Percentiles rank a stretch among this genome's conserved stretches.
These are phyloP conservation scores for Cephaloascus fragrans DNA, from an alignment of 805 yeast genomes.

Conservation along the genomic window DNA sequence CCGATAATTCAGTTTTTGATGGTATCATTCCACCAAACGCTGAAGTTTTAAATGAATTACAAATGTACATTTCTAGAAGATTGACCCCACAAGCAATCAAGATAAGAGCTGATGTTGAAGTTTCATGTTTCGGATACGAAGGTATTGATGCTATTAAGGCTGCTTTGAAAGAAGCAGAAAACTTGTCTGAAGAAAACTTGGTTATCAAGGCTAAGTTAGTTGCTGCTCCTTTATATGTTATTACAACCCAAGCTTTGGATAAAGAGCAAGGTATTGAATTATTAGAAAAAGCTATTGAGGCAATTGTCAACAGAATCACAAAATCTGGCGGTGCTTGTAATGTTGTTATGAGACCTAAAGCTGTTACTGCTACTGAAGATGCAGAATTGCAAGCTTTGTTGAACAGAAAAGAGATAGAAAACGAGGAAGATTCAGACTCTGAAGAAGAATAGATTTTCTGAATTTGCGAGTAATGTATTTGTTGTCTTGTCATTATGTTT, in stretches of 20 bases:
- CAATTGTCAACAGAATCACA: conserved; percentile 60
- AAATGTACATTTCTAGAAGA: conserved; percentile 81
- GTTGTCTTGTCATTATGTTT: no score
- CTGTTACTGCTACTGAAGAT: conserved; percentile 96
- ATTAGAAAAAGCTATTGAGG: conserved; percentile 71
- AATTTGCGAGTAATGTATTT: no score
- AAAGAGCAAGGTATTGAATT: conserved; percentile 79
- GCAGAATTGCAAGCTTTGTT: conserved; percentile 94
- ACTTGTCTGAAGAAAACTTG: conserved; percentile 69
- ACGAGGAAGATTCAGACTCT: conserved; percentile 75
- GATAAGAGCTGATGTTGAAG: conserved; percentile 97
- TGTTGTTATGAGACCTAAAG: conserved; percentile 97
- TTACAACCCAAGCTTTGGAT: conserved; percentile 88
- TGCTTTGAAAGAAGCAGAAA: conserved; percentile 84
- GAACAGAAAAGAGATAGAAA: conserved; percentile 88
- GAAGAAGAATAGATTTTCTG: conserved; percentile 42
- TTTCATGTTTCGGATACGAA: conserved; percentile 93
- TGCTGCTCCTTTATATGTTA: conserved; percentile 94
- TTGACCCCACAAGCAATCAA: conserved; percentile 97
- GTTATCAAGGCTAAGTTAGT: conserved; percentile 91
- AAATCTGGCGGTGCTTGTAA: conserved; percentile 78
- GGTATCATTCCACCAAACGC: conserved; percentile 61
- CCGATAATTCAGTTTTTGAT: conserved; percentile 83
- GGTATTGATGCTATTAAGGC: conserved; percentile 95
- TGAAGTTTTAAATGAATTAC: conserved; percentile 75